A percentile compares a stretch with the other conserved stretches of the same genome.
These are phyloP conservation scores for Blastocladiella britannica DNA, from an alignment of 192 early-diverging fungal species.

Conservation along the genomic window DNA sequence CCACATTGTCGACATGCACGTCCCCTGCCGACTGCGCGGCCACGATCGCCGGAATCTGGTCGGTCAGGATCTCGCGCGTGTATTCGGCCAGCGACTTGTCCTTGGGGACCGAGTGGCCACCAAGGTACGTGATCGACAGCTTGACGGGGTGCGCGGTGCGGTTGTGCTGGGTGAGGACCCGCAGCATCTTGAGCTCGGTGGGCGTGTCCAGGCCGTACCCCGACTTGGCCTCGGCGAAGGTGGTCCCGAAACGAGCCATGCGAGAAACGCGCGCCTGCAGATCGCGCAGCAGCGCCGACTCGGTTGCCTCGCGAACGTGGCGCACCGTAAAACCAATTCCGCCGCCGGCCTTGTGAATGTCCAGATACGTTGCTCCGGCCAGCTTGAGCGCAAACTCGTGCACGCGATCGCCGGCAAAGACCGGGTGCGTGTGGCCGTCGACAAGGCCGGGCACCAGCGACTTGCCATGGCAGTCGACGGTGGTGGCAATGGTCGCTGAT, in stretches of 20 bases:
- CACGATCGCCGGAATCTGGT: constrained; percentile 9
- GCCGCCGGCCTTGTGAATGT: constrained; percentile 9
- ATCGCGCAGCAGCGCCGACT: constrained; percentile 1
- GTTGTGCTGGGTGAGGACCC: constrained; percentile 2
- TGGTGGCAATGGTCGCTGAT: not conserved
- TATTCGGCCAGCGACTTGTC: constrained; percentile 4
- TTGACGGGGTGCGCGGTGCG: constrained; percentile 5
- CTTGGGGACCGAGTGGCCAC: constrained; percentile 8
- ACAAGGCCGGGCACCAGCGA: constrained; percentile 3
- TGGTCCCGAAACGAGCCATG: constrained; percentile 6
- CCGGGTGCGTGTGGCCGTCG: constrained; percentile 11
- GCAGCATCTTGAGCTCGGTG: constrained; percentile 10
- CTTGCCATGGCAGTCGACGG: not conserved
- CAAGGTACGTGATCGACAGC: constrained; percentile 8
- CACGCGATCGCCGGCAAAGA: constrained; percentile 10
- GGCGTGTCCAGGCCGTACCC: constrained; percentile 8
- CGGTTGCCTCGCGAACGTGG: constrained; percentile 4
- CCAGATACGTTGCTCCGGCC: constrained; percentile 10
- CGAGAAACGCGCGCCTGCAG: constrained; percentile 5
- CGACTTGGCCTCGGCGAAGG: constrained; percentile 8
- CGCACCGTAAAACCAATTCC: constrained; percentile 8
- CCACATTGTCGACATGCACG: constrained; percentile 10
- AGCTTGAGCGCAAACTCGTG: constrained; percentile 10
- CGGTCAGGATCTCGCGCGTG: constrained; percentile 5
- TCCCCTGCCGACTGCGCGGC: constrained; percentile 1